phyloP scores from a whole-genome alignment of 2,329 filamentous ascomycete species.

The Trichoderma hamatum region DNA sequence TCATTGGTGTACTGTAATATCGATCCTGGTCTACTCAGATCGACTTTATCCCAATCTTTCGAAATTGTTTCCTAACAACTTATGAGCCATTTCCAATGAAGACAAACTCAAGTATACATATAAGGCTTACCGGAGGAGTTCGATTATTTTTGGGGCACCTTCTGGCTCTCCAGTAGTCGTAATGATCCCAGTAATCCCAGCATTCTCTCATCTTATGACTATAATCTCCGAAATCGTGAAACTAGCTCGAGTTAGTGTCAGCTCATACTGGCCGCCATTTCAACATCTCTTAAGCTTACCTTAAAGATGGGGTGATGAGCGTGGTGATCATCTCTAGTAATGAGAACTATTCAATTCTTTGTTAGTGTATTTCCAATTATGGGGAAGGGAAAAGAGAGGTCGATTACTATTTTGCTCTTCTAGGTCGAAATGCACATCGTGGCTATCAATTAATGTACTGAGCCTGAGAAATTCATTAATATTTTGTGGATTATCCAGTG shows the following conservation, averaged over 20 bases:
- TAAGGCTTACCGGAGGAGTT: slow-evolving; percentile 33
- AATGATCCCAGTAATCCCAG: slow-evolving; percentile 28
- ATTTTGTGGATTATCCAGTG: slow-evolving; percentile 8
- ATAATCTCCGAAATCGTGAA: slow-evolving; percentile 37
- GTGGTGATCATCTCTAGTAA: slow-evolving; percentile 29
- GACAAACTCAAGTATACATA: neutral
- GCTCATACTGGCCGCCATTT: neutral
- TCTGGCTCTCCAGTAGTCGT: slow-evolving; percentile 30
- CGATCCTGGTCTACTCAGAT: neutral
- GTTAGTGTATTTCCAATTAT: slow-evolving; percentile 6
- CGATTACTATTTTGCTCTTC: slow-evolving; percentile 38
- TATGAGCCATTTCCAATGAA: neutral
- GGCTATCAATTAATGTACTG: slow-evolving; percentile 25
- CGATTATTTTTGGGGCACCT: slow-evolving; percentile 31
- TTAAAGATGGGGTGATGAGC: slow-evolving; percentile 34
- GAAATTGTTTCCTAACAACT: slow-evolving; percentile 33
- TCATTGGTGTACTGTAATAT: slow-evolving; percentile 27
- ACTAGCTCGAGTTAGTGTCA: slow-evolving; percentile 27
- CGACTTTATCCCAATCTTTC: slow-evolving; percentile 34
- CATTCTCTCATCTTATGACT: slow-evolving; percentile 30
- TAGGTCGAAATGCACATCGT: slow-evolving; percentile 39
- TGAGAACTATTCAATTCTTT: slow-evolving; percentile 31
- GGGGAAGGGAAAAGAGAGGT: neutral
- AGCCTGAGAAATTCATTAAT: slow-evolving; percentile 6
- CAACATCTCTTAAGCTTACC: slow-evolving; percentile 20